Base-by-base conservation (phyloP, 176 grass and related monocot genomes). In the Cenchrus americanus region DNA sequence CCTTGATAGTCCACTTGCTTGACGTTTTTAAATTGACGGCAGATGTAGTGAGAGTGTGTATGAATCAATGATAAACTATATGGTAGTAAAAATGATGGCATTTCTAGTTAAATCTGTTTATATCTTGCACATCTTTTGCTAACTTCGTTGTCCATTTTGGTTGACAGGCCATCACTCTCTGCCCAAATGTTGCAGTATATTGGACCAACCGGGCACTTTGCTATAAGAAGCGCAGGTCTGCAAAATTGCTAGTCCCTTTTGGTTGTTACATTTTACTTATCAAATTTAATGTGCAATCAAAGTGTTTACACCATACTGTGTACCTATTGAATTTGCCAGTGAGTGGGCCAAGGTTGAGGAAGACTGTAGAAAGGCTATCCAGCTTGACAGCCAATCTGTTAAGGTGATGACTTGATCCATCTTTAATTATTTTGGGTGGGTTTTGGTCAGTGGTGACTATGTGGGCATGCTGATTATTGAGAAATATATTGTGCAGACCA, bases 171-270 rank as follows among this genome's bases (percentile, higher is more conserved):
- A 98, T 98, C 54, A 82, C 79, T 61, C 88, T 95, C 10, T 92
- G 90, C 80, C 91, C 87, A 60, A 86, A 86, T 74, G 85, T 95
- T 66, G 82, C 91, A 14, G 85, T 93, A 27, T 98, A 93, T 70
- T 95, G 85, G 93, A 90, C 89, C 52, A 98, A 95, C 85, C 87
- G 89, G 75, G 93, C 92, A 60, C 85, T 98, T 50, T 98, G 92
- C 84, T 93, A 91, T 81, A 93, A 86, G 87, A 98, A 79, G 80
- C 82, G 87, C 57, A 98, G 88, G 95, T 97, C 6, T 22, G 94
- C 81, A 77, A 15, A 84, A 46, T 27, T 82, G 42, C 27, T 78
- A 87, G 51, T 80, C 75, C 26, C 44, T 73, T 89, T 90, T 66
- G 6, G 62, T 85, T 87, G 2, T 71, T 69, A 23, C 8, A 0